phyloP scores from a whole-genome alignment of 2,329 filamentous ascomycete species.

The Allantophomopsis cytisporea region DNA sequence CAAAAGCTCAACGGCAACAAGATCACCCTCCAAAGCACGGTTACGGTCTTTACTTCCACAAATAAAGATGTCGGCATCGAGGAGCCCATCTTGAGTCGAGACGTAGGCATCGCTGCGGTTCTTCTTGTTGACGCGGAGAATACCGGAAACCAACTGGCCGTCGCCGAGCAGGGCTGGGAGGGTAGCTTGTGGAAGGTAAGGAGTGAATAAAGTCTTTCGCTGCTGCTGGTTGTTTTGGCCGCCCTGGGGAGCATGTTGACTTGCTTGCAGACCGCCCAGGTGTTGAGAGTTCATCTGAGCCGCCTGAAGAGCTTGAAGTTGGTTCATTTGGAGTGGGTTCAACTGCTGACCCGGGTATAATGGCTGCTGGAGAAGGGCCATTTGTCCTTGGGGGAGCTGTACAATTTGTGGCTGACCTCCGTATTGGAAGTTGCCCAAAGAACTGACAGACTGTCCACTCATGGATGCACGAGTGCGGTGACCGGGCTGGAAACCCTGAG shows the following conservation, averaged over 20 bases:
- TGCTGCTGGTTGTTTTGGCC: conserved; percentile 76
- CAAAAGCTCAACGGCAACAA: conserved; percentile 89
- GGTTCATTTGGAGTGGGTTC: conserved; percentile 76
- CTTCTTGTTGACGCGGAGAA: conserved; percentile 98
- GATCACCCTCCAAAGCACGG: conserved; percentile 86
- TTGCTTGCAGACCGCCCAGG: conserved; percentile 52
- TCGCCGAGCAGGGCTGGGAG: conserved; percentile 82
- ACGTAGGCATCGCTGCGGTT: conserved; percentile 98
- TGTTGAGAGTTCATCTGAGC: conserved; percentile 70
- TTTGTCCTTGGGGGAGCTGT: conserved; percentile 71
- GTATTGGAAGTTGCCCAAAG: conserved; percentile 81
- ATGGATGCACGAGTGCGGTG: conserved; percentile 79
- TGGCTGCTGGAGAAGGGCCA: conserved; percentile 63
- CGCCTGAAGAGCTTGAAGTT: conserved; percentile 85
- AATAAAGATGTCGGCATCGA: conserved; percentile 98
- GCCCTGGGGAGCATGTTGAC: conserved; percentile 59
- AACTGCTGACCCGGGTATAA: conserved; percentile 78
- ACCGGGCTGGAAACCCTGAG: conserved; percentile 77
- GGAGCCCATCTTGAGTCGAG: conserved; percentile 70
- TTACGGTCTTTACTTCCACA: conserved; percentile 99
- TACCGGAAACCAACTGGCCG: conserved; percentile 89
- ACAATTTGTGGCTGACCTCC: conserved; percentile 76
- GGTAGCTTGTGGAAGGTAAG: conserved; percentile 89
- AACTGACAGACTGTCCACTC: conserved; percentile 64
- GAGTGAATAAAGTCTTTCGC: conserved; percentile 96